Percentiles rank a stretch among this genome's conserved stretches.
These are phyloP conservation scores for Verbena officinalis DNA, from an alignment of 257 asterid genomes.

Conservation along the genomic window DNA sequence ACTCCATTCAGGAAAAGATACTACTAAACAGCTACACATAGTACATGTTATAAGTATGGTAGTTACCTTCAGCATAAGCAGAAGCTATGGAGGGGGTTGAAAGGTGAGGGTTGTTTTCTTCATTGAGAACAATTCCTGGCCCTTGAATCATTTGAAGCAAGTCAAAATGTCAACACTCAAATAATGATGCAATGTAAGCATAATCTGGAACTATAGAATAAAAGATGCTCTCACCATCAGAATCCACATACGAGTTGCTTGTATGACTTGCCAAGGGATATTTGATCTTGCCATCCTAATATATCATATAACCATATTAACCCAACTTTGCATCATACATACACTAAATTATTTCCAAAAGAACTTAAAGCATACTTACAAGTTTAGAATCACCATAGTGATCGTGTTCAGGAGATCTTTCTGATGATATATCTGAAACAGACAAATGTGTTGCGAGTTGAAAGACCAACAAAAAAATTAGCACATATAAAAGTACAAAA, in stretches of 20 bases:
- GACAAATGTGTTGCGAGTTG: not conserved
- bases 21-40: not conserved
- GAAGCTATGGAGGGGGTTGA: conserved; percentile 40
- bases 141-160: conserved; percentile 38
- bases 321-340: conserved; percentile 12
- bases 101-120: conserved; percentile 36
- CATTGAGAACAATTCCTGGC: conserved; percentile 43
- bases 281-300: conserved; percentile 45
- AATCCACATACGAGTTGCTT: conserved; percentile 36
- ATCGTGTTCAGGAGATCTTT: conserved; percentile 37
- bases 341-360: conserved; percentile 18
- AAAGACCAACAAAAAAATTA: conserved; percentile 2
- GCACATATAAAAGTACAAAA: not conserved
- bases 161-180: conserved; percentile 33
- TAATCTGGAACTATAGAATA: not conserved
- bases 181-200: conserved; percentile 22
- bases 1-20: not conserved
- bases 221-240: conserved; percentile 55
- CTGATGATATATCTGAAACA: conserved; percentile 45
- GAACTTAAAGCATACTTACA: conserved; percentile 42
- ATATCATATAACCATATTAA: conserved; percentile 20
- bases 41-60: not conserved
- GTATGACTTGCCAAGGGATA: conserved; percentile 30
- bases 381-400: conserved; percentile 34
- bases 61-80: conserved; percentile 51